Evolutionary conservation across 257 asterid species (phyloP).

Genomic region (Solanum neorickii): DNA sequence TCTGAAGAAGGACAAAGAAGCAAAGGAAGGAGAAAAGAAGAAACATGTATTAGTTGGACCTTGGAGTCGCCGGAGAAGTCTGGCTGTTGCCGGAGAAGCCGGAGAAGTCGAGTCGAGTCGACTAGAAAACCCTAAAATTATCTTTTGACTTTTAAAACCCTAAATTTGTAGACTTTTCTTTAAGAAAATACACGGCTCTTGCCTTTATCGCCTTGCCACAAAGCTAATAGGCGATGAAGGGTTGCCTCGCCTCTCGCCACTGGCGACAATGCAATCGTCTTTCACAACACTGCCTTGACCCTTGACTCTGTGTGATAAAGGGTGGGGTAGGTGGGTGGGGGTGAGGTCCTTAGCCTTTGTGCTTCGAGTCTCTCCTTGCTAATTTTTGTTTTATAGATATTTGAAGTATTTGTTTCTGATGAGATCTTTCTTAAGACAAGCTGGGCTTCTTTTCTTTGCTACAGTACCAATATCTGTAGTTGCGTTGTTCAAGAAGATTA

Average conservation of each 20-base stretch:
- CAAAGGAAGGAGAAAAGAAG: not conserved
- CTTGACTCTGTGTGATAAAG: not conserved
- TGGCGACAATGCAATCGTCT: not conserved
- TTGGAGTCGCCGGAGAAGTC: not conserved
- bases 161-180: not conserved
- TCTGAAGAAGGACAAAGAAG: not conserved
- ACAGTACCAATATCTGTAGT: conserved; percentile 74
- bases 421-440: not conserved
- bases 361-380: not conserved
- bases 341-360: not conserved
- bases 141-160: not conserved
- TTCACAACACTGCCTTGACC: not conserved
- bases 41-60: not conserved
- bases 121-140: not conserved
- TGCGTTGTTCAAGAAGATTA: conserved; percentile 75
- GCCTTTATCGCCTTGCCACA: not conserved
- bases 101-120: not conserved
- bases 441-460: not conserved
- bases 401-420: not conserved
- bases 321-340: not conserved
- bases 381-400: not conserved
- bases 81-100: not conserved
- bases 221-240: not conserved
- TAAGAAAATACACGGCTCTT: not conserved
- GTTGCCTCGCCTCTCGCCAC: not conserved